Base-by-base conservation (phyloP, 1,284 basidiomycete genomes). In the Coniophora puteana region DNA sequence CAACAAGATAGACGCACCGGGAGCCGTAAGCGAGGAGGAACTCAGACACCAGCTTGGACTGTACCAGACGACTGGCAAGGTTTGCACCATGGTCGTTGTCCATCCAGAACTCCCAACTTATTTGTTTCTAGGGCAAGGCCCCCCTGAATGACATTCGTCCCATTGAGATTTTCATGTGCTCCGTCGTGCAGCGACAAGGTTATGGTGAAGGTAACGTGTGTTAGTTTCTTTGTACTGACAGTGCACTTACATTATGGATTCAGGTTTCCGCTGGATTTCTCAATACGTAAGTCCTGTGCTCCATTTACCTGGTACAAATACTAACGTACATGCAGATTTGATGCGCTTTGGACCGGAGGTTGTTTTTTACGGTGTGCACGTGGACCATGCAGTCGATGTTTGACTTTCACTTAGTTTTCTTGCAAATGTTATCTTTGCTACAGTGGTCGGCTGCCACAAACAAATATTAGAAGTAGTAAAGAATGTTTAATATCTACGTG, bases 131-230 rank as follows among this genome's bases (percentile, higher is more conserved):
- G 93, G 96, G 96, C 65, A 97, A 98, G 65, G 89, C 97, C 29
- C 94, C 93, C 47, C 82, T 99, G 55, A 89, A 78, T 57, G 95
- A 98, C 67, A 98, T 99, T 56, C 84, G 96, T 50, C 95, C 96
- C 24, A 97, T 99, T 66, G 96, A 99, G 67, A 81, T 99, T 58
- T 99, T 98, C 83, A 99, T 99, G 96, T 98, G 94, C 75, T 99
- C 96, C 13, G 95, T 99, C 46, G 95, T 99, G 44, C 93, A 96
- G 80, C 82, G 95, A 64, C 94, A 98, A 66, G 95, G 95, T 46
- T 99, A 99, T 66, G 95, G 94, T 48, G 96, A 99, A 71, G 95
- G 91, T 80, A 45, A 39, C 69, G 27, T 11, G 49, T 17, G 48
- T 25, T 25, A 23, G 24, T 5, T 13, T 41, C 5, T 10, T n/a